A percentile compares a stretch with the other conserved stretches of the same genome.
phyloP scores from a whole-genome alignment of 2,329 filamentous ascomycete species.

The Amylocarpus encephaloides region DNA sequence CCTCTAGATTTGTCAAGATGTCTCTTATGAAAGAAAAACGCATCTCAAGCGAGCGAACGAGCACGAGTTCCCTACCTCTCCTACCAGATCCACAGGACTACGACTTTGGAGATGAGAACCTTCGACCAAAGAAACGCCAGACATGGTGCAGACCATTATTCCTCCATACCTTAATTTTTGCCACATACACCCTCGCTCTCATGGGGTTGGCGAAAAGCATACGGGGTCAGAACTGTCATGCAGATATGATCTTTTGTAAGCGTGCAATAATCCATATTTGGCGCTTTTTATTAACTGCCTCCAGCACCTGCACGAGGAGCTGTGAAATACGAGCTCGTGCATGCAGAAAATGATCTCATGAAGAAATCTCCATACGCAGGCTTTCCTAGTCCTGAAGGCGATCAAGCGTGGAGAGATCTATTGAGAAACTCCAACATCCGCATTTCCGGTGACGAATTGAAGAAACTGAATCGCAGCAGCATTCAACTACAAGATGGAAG shows the following conservation, averaged over 20 bases:
- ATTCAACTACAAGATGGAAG: constrained; percentile 9
- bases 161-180: constrained; percentile 2
- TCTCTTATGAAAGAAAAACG: neutral
- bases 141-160: constrained; percentile 1
- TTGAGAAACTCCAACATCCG: constrained; percentile 4
- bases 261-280: neutral
- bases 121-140: neutral
- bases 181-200: neutral
- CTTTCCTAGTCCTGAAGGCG: constrained; percentile 2
- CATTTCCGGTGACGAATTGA: neutral
- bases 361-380: constrained; percentile 8
- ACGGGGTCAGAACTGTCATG: constrained; percentile 3
- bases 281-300: neutral
- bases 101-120: neutral
- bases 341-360: constrained; percentile 3
- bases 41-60: neutral
- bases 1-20: neutral
- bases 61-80: neutral
- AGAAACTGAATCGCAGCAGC: constrained; percentile 1
- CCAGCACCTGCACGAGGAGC: constrained; percentile 5
- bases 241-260: constrained; percentile 5
- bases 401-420: constrained; percentile 5
- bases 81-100: constrained; percentile 1
- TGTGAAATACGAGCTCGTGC: constrained; percentile 5
- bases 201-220: neutral